A percentile compares a stretch with the other conserved stretches of the same genome.
Evolutionary conservation across 1,284 basidiomycete species (phyloP).

Genomic region (Boletus sp.): DNA sequence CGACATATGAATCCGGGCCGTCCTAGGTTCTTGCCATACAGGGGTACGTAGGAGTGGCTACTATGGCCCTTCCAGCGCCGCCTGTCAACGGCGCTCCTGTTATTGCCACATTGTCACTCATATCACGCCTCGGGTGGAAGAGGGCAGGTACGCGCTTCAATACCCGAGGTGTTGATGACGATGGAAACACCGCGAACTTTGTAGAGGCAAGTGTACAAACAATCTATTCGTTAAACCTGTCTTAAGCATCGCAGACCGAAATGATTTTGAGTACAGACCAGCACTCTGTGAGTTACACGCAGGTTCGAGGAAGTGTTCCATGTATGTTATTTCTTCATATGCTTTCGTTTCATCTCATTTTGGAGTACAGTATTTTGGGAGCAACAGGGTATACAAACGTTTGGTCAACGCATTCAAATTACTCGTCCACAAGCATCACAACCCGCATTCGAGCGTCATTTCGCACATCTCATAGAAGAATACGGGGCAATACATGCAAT

Average conservation of each 20-base stretch:
- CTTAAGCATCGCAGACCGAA: conserved; percentile 66
- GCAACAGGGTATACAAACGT: conserved; percentile 88
- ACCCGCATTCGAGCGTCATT: conserved; percentile 94
- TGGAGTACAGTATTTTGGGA: conserved; percentile 86
- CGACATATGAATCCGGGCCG: conserved; percentile 13
- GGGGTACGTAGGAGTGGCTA: conserved; percentile 80
- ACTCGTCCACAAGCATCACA: conserved; percentile 94
- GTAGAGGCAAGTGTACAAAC: conserved; percentile 66
- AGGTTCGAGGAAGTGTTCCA: conserved; percentile 92
- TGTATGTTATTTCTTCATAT: conserved; percentile 48
- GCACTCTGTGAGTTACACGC: conserved; percentile 84
- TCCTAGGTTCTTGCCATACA: conserved; percentile 83
- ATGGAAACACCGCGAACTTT: conserved; percentile 96
- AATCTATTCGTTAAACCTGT: conserved; percentile 1
- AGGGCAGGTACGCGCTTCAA: conserved; percentile 97
- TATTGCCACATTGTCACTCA: conserved; percentile 70
- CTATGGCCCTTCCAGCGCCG: conserved; percentile 67
- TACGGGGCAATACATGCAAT: conserved; percentile 81
- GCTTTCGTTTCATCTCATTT: conserved; percentile 17
- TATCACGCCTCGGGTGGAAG: conserved; percentile 90
- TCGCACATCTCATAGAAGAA: conserved; percentile 79
- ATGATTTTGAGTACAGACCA: conserved; percentile 83
- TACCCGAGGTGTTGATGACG: conserved; percentile 95
- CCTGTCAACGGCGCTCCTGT: conserved; percentile 65
- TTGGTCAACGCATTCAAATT: conserved; percentile 88